Base-by-base conservation (phyloP, 768 basidiomycete species). In the Pleurotus cornucopiae region DNA sequence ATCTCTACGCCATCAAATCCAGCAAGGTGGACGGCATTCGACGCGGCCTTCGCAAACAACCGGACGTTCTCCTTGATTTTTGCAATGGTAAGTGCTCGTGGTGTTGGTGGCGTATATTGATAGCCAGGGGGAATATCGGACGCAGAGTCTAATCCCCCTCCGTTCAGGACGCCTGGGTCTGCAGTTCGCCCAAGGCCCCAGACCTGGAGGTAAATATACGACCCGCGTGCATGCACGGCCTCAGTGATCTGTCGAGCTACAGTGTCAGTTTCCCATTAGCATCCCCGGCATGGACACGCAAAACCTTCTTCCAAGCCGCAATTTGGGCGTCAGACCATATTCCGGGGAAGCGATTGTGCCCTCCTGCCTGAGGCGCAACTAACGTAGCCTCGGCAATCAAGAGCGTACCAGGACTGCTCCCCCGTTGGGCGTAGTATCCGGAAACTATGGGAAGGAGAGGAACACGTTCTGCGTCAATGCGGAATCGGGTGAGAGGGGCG, bases 1-100 rank as follows among this genome's bases (percentile, higher is more conserved):
- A 75, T 66, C 68, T 84, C 81, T 5, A 81, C 70, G n/a, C 82
- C 84, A 57, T 84, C 83, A 56, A 83, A 84, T 6, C 79, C 83
- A 34, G 81, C 78, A 34, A 39, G 60, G 39, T 68, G 61, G 34
- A 80, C 63, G 26, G 76, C 73, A 46, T 72, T 70, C 20, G 64
- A 62, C 7, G 81, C 76, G 0, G 75, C 78, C 7, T 69, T 66
- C 21, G 67, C 74, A 60, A 76, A 81, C 13, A 70, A 63, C n/a
- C 58, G 46, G 39, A 73, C 63, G 43, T 71, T 69, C 40, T 75
- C 73, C 44, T 61, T 61, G 53, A 80, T 76, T 26, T 75, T 77
- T 1, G 66, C 67, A 9, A 54, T 65, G 3, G 69, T 72, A 37
- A 80, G 61, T 1, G 75, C 64, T 6, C 66, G 65, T 13, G 71